A percentile compares a stretch with the other conserved stretches of the same genome.
Conservation (phyloP, 2,329 filamentous ascomycete genomes). For the Cryphonectria naterciae region DNA sequence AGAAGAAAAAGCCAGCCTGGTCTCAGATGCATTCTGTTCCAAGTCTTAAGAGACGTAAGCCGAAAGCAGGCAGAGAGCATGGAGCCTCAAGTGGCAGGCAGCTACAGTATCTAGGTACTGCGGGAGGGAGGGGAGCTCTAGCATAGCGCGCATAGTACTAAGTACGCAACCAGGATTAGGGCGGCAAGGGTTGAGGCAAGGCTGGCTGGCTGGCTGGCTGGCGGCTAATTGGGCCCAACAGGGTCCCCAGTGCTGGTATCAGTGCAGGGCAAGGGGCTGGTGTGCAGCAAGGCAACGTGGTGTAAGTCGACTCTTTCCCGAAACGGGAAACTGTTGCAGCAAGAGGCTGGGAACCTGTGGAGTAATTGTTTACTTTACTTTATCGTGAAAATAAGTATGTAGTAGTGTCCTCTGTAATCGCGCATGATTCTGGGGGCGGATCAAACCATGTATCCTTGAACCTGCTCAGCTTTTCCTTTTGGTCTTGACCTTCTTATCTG, state of each 20-base stretch:
- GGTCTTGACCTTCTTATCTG: not conserved
- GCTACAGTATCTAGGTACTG: not conserved
- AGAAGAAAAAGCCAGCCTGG: not conserved
- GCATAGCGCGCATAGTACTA: not conserved
- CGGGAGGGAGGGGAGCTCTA: not conserved
- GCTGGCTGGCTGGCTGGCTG: slow-evolving; percentile 1
- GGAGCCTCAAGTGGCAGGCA: not conserved
- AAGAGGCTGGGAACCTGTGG: not conserved
- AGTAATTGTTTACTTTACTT: not conserved
- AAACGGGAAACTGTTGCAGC: not conserved
- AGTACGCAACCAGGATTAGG: not conserved
- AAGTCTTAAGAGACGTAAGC: not conserved
- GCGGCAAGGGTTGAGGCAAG: not conserved
- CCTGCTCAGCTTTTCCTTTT: not conserved
- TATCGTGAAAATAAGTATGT: too few relatives aligned
- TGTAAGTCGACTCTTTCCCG: not conserved
- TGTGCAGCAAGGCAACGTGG: slow-evolving; percentile 1
- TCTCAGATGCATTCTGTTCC: not conserved
- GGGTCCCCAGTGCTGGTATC: not conserved
- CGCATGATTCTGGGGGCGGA: too few relatives aligned
- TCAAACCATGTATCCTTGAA: not conserved
- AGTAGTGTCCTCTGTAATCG: too few relatives aligned
- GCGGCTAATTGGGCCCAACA: slow-evolving; percentile 9
- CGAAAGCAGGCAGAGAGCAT: not conserved
- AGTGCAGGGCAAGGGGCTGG: not conserved